Base-by-base conservation (phyloP, 495 filamentous ascomycete species). In the Xylaria curta region DNA sequence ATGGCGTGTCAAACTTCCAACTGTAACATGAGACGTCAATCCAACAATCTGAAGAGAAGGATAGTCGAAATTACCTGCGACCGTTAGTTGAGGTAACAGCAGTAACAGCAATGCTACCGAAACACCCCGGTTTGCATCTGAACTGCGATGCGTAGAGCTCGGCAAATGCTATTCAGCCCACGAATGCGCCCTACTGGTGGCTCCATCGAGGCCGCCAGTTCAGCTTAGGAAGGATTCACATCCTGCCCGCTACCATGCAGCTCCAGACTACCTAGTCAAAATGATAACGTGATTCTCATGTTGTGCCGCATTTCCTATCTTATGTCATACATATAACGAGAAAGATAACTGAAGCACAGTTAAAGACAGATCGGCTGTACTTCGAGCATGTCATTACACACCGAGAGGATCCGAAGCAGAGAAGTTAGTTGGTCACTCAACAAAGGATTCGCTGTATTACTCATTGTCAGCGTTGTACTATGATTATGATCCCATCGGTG, bases 171-270 rank as follows among this genome's bases (percentile, higher is more conserved):
- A 38, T 33, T 61, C 66, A 69, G 66, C 66, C 54, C 36, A 59
- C 42, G 66, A 69, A 33, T 69, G 53, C 38, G 54, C 66, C 66
- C 26, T 38, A 4, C 26, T 21, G 38, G 44, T 26, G 38, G 60
- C 19, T 28, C 58, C 58, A 60, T 56, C 24, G 53, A 38, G 28
- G 58, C 58, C 58, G 58, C 58, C 58, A 19, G 9, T 1, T 60
- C 60, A 26, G 38, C 60, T 44, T 63, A n/a, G 38, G 58, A 66
- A 38, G 63, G 65, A 67, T 67, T 67, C 40, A 49, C 47, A 67
- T 56, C 65, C 65, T 67, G 31, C 49, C 10, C 28, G 9, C 40
- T 28, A 44, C 21, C 10, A n/a, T 60, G 58, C 58, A 15, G 10
- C 9, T n/a, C 60, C 6, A 62, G 60, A 60, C 58, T 42, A 42